These are phyloP conservation scores for Schoenoplectus tabernaemontani DNA, from an alignment of 202 grass and related monocot genomes.

Conservation along the genomic window DNA sequence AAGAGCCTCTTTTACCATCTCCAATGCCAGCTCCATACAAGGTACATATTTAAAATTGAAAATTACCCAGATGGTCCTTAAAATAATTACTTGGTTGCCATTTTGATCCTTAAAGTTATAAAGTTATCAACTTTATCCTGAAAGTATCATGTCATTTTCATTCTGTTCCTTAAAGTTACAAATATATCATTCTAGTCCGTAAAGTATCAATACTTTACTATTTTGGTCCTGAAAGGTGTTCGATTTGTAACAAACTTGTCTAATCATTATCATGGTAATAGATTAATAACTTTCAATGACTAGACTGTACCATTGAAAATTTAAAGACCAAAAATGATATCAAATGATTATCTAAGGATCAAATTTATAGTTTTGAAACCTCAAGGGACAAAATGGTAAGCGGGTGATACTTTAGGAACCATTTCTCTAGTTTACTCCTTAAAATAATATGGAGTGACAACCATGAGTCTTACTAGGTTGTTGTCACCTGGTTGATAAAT, in stretches of 20 bases:
- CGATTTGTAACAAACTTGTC: not conserved
- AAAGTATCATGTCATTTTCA: no score
- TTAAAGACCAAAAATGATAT: no score
- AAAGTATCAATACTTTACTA: not conserved
- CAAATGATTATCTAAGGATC: not conserved
- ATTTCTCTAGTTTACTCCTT: not conserved
- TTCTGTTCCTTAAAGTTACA: not conserved
- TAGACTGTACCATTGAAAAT: no score
- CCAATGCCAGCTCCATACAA: constrained; percentile 51
- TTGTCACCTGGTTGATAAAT: not conserved
- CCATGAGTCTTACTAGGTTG: not conserved
- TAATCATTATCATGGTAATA: not conserved
- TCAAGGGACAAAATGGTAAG: not conserved
- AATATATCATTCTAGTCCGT: no score
- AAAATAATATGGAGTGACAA: not conserved
- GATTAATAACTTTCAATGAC: no score
- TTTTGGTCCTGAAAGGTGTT: not conserved
- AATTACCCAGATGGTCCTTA: not conserved
- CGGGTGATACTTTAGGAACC: not conserved
- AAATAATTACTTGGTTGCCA: not conserved
- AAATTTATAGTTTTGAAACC: not conserved
- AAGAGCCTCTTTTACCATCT: constrained; percentile 65
- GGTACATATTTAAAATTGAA: constrained; percentile 28
- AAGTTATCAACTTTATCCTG: no score
- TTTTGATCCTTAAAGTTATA: no score